Conservation (phyloP, 805 yeast species). For the Candida odintsovae region DNA sequence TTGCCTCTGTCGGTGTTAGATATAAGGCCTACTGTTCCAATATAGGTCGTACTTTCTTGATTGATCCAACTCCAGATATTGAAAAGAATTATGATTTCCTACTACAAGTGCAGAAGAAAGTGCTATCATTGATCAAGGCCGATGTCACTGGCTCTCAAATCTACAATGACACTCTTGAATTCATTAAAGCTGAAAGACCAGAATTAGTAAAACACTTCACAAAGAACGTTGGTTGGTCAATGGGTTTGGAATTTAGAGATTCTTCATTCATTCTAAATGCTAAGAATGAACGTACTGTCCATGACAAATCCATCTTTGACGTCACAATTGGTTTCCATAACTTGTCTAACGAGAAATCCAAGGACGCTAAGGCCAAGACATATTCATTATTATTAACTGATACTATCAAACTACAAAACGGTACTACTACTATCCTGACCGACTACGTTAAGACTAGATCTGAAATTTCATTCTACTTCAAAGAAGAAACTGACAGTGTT, state of each 20-base stretch:
- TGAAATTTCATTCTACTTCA: constrained; percentile 80
- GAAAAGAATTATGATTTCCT: constrained; percentile 76
- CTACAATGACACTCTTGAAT: constrained; percentile 57
- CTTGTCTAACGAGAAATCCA: constrained; percentile 41
- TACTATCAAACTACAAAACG: constrained; percentile 61
- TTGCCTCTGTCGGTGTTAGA: constrained; percentile 79
- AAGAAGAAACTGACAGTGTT: constrained; percentile 48
- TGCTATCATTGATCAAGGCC: constrained; percentile 53
- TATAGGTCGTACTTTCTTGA: constrained; percentile 79
- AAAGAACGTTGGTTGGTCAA: constrained; percentile 80
- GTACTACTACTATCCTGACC: constrained; percentile 62
- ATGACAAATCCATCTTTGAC: constrained; percentile 69
- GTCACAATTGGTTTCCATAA: constrained; percentile 73
- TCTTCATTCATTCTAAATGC: constrained; percentile 64
- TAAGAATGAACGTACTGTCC: constrained; percentile 62
- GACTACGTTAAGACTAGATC: constrained; percentile 64
- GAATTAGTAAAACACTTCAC: constrained; percentile 60
- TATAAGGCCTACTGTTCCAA: constrained; percentile 88
- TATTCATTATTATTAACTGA: constrained; percentile 78
- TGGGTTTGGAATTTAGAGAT: constrained; percentile 88
- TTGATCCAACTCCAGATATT: constrained; percentile 80
- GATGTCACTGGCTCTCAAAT: constrained; percentile 62
- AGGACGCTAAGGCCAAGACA: constrained; percentile 43
- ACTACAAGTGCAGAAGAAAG: constrained; percentile 59
- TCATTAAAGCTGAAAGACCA: constrained; percentile 56